Evolutionary conservation across 495 filamentous ascomycete species (phyloP), one percentile per base, ranked within the genome.

Genomic region (Penicillium cataractarum): DNA sequence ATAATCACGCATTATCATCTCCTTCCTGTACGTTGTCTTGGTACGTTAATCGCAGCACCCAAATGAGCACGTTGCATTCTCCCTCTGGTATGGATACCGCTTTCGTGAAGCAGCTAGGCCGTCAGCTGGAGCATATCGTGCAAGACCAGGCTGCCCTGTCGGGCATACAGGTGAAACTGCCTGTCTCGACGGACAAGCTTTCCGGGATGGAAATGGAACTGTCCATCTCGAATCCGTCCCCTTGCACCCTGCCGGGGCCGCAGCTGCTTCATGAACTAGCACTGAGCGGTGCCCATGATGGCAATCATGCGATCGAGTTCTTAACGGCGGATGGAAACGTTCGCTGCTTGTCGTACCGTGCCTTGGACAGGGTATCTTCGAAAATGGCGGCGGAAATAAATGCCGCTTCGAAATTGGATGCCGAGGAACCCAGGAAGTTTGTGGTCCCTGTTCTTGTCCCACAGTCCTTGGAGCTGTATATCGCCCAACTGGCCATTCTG

Each of bases 361-460:
- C 84, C 12, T 74, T 93, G n/a, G 84, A 92, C 62, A 61, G 63
- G 21, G 71, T 79, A 1, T 87, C 88, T 0, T 75, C 84, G 19
- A 58, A 65, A 10, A 73, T 91, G 9, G 87, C 89, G 10, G 51
- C 65, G 19, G 65, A 75, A 33, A 83, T 91, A 33, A 63, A 65
- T 10, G 61, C 57, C 32, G 66, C 66, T 39, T 66, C 82, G 19
- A 54, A 26, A 22, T 58, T 35, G 13, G 39, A 24, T 35, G 57
- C 19, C n/a, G 24, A 37, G 17, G 59, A 54, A 33, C 32, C 32
- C 6, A 48, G 10, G 32, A 61, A 57, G 53, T 53, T 55, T 27
- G 80, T 92, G n/a, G 80, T 95, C 19, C 92, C 92, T 0, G 77
- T 95, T 8, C 81, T 93, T 9, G 68, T 92, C 6, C 85, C 87